A percentile compares a stretch with the other conserved stretches of the same genome.
Evolutionary conservation across 441 rosid genomes (phyloP).

Genomic region (Gossypium gossypioides): DNA sequence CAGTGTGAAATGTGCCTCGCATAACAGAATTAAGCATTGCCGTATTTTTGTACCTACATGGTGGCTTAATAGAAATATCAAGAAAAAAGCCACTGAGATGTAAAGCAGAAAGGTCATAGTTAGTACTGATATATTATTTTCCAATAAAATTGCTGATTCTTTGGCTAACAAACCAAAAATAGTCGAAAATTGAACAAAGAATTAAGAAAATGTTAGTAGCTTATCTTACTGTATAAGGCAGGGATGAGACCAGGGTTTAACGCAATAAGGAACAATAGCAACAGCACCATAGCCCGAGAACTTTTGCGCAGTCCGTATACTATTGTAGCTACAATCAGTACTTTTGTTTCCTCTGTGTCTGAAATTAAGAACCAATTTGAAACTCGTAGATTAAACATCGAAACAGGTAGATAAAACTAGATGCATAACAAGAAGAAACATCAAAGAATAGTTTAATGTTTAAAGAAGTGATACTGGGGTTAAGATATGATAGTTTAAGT

Average conservation of each 20-base stretch:
- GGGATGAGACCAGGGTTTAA: constrained; percentile 13
- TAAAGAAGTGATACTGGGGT: background rate
- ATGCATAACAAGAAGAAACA: background rate
- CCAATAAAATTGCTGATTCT: background rate
- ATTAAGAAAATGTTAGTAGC: background rate
- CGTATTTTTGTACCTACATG: background rate
- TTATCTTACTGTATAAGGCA: constrained; percentile 12
- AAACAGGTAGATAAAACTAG: background rate
- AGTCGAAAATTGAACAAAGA: background rate
- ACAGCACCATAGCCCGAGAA: constrained; percentile 3
- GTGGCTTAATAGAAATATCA: constrained; percentile 16
- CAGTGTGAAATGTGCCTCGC: constrained; percentile 16
- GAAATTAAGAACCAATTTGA: background rate
- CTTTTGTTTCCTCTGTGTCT: constrained; percentile 13
- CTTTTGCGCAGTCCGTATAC: constrained; percentile 11
- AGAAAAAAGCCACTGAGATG: constrained; percentile 11
- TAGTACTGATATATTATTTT: constrained; percentile 3
- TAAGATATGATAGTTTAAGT: background rate
- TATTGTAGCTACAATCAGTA: constrained; percentile 11
- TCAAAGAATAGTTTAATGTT: background rate
- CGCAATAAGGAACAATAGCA: constrained; percentile 9
- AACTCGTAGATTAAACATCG: background rate
- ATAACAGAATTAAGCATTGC: constrained; percentile 11
- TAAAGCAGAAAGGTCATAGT: background rate
- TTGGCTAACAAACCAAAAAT: background rate